These are phyloP conservation scores for Stylosanthes scabra DNA, from an alignment of 331 rosid species.

Conservation along the genomic window DNA sequence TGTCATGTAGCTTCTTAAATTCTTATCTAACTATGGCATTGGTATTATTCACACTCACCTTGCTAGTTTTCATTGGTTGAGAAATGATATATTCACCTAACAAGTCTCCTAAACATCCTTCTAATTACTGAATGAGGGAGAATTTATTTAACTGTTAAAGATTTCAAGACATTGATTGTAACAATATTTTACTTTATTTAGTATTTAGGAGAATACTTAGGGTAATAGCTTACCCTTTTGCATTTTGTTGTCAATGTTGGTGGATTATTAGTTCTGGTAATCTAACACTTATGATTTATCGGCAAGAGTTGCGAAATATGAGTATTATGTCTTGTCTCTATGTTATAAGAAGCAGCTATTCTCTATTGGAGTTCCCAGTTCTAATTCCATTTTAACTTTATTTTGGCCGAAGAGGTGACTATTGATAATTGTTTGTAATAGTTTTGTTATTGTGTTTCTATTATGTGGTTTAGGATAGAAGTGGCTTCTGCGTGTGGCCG, in stretches of 20 bases:
- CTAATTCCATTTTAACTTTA: not conserved
- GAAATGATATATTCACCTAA: no score
- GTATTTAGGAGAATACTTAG: no score
- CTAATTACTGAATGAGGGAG: no score
- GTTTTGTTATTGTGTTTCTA: slow-evolving; percentile 22
- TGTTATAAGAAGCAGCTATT: not conserved
- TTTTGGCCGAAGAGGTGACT: slow-evolving; percentile 11
- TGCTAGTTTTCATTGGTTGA: slow-evolving; percentile 10
- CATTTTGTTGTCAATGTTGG: slow-evolving; percentile 3
- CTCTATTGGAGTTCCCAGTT: not conserved
- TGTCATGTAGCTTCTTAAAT: slow-evolving; percentile 9
- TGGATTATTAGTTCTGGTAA: not conserved
- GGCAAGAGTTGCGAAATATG: slow-evolving; percentile 29
- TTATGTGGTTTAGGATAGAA: slow-evolving; percentile 65
- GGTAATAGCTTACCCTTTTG: not conserved
- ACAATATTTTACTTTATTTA: no score
- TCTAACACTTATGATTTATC: not conserved
- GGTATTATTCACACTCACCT: slow-evolving; percentile 4
- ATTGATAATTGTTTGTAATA: slow-evolving; percentile 26
- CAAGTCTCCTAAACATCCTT: no score
- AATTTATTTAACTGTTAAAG: no score
- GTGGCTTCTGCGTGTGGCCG: slow-evolving; percentile 76
- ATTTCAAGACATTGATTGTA: no score
- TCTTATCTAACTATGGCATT: not conserved
- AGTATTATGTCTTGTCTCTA: not conserved